A percentile compares a stretch with the other conserved stretches of the same genome.
Conservation (phyloP, 1,284 basidiomycete genomes). For the Erythrobasidium hasegawianum region DNA sequence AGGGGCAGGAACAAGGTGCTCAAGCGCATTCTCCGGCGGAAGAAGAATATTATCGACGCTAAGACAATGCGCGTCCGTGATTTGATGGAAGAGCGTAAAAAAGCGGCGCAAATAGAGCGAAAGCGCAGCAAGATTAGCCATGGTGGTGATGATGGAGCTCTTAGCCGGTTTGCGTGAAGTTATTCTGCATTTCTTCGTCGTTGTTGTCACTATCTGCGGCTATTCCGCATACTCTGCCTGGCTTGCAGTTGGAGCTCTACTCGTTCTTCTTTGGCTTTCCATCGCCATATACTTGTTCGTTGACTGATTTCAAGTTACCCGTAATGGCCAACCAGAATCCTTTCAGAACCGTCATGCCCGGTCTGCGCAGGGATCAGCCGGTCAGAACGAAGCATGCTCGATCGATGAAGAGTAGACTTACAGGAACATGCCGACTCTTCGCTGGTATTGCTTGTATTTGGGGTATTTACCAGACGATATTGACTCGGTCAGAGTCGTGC, state of each 20-base stretch:
- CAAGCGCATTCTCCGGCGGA: constrained; percentile 74
- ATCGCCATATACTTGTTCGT: constrained; percentile 26
- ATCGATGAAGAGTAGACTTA: too few species aligned
- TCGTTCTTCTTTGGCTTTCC: constrained; percentile 20
- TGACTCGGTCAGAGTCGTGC: constrained; percentile 25
- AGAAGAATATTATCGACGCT: constrained; percentile 89
- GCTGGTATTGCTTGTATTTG: constrained; percentile 40
- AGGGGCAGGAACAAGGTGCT: constrained; percentile 64
- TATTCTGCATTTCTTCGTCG: too few species aligned
- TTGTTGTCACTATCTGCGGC: too few species aligned
- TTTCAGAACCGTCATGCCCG: constrained; percentile 25
- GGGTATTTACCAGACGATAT: constrained; percentile 35
- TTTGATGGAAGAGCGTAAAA: constrained; percentile 13
- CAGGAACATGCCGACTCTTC: constrained; percentile 42
- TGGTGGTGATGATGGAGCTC: constrained; percentile 11
- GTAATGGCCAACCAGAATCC: constrained; percentile 28
- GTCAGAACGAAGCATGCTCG: too few species aligned
- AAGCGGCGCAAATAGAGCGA: constrained; percentile 6
- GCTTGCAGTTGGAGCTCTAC: background rate
- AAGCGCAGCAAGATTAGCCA: background rate
- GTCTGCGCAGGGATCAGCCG: too few species aligned
- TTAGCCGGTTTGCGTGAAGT: constrained; percentile 24
- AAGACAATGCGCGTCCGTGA: constrained; percentile 57
- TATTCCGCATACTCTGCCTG: too few species aligned
- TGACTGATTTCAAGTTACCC: constrained; percentile 19